Conservation (phyloP, 441 rosid genomes). For the Breynia disticha region DNA sequence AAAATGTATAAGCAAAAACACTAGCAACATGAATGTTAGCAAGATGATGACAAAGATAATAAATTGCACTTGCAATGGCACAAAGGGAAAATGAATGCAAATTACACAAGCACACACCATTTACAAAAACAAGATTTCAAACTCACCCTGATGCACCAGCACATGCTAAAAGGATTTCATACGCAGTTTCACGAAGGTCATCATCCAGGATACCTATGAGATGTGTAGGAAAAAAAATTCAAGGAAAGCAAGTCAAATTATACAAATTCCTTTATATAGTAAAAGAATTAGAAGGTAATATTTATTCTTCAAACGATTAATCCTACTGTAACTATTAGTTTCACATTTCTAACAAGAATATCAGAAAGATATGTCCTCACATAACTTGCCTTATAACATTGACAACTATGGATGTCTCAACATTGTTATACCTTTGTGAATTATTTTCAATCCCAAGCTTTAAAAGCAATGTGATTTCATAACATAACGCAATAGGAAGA, state of each 20-base stretch:
- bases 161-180: constrained; percentile 86
- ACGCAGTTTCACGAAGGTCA: constrained; percentile 94
- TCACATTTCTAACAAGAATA: neutral
- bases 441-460: neutral
- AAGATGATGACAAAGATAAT: neutral
- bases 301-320: neutral
- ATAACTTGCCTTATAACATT: neutral
- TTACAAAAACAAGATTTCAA: constrained; percentile 6
- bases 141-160: constrained; percentile 97
- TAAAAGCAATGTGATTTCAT: neutral
- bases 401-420: neutral
- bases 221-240: constrained; percentile 6
- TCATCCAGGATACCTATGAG: constrained; percentile 80
- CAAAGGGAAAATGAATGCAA: neutral
- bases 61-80: too few relatives aligned
- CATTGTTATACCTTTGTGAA: neutral
- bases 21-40: neutral
- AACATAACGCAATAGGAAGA: too few relatives aligned
- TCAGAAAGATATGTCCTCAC: neutral
- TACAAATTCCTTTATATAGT: too few relatives aligned
- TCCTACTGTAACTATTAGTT: neutral
- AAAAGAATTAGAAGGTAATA: neutral
- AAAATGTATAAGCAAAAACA: constrained; percentile 3
- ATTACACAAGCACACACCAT: neutral
- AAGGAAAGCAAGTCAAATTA: neutral